phyloP scores from a whole-genome alignment of 352 stramenopile species.

The Phytophthora sansomeana region DNA sequence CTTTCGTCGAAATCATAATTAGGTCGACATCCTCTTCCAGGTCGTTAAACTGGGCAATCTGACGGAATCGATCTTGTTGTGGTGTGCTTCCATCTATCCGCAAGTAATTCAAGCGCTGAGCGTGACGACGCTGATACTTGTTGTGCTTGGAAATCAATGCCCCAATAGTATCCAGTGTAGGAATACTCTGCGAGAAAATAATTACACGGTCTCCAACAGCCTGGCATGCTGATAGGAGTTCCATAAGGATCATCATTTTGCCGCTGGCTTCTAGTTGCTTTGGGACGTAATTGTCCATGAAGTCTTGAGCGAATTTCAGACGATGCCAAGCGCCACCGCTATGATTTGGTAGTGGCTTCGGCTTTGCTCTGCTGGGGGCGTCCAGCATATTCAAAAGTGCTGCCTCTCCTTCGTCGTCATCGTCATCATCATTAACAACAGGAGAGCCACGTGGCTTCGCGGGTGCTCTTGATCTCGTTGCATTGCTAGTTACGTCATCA shows the following conservation, averaged over 20 bases:
- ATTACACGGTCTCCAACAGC: slow-evolving; percentile 85
- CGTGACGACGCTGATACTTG: slow-evolving; percentile 50
- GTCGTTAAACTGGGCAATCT: slow-evolving; percentile 88
- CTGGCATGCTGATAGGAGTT: slow-evolving; percentile 76
- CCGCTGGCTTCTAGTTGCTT: slow-evolving; percentile 73
- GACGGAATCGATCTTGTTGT: slow-evolving; percentile 79
- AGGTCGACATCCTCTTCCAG: slow-evolving; percentile 80
- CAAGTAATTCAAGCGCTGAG: slow-evolving; percentile 66
- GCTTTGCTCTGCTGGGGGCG: slow-evolving; percentile 3
- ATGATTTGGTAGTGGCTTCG: slow-evolving; percentile 9
- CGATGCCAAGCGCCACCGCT: slow-evolving; percentile 46
- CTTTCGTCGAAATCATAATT: slow-evolving; percentile 91
- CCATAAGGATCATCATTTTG: slow-evolving; percentile 90
- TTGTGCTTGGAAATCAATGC: slow-evolving; percentile 77
- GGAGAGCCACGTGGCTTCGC: slow-evolving; percentile 4
- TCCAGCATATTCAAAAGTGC: slow-evolving; percentile 56
- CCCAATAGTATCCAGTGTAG: slow-evolving; percentile 84
- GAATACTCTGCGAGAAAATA: slow-evolving; percentile 91
- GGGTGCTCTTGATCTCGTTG: neutral
- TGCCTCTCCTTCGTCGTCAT: slow-evolving; percentile 49
- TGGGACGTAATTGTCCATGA: slow-evolving; percentile 66
- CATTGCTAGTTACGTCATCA: slow-evolving; percentile 18
- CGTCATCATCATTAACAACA: slow-evolving; percentile 24
- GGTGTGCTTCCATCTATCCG: slow-evolving; percentile 87
- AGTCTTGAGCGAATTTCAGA: slow-evolving; percentile 73